Evolutionary conservation across 345 rosid genomes (phyloP).

Genomic region (Dipteronia dyeriana): DNA sequence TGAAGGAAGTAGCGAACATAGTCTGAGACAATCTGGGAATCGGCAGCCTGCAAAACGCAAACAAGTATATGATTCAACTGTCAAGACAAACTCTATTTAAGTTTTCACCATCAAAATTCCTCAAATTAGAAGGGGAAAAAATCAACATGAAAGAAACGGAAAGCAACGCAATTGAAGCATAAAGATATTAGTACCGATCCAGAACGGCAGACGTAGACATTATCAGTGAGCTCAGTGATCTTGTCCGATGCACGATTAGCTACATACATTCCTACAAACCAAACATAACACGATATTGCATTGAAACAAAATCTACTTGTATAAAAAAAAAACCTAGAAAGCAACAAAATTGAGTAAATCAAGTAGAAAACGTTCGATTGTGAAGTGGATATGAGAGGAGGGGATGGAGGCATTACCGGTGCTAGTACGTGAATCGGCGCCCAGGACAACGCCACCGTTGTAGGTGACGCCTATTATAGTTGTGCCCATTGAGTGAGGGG

Average conservation of each 20-base stretch:
- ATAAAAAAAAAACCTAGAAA: not conserved
- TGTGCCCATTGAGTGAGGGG: constrained; percentile 97
- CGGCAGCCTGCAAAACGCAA: constrained; percentile 75
- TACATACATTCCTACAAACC: constrained; percentile 67
- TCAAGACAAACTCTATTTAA: not conserved
- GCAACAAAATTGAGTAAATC: not conserved
- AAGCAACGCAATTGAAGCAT: not conserved
- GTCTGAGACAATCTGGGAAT: constrained; percentile 93
- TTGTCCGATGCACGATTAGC: constrained; percentile 97
- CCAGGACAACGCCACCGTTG: constrained; percentile 97
- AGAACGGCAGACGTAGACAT: constrained; percentile 94
- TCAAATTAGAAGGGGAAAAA: no score
- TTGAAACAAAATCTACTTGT: no score
- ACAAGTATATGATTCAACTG: not conserved
- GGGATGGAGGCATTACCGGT: constrained; percentile 55
- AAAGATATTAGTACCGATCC: constrained; percentile 74
- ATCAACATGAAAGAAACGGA: no score
- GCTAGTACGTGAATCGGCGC: constrained; percentile 99
- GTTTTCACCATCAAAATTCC: not conserved
- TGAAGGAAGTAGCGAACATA: constrained; percentile 93
- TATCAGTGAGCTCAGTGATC: constrained; percentile 91
- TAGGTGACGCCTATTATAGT: constrained; percentile 98
- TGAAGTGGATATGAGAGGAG: constrained; percentile 5
- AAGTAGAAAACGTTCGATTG: not conserved
- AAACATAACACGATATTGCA: not conserved